Percentiles rank a stretch among this genome's conserved stretches.
These are phyloP conservation scores for Hortiboletus campestris DNA, from an alignment of 768 basidiomycete genomes.

Conservation along the genomic window DNA sequence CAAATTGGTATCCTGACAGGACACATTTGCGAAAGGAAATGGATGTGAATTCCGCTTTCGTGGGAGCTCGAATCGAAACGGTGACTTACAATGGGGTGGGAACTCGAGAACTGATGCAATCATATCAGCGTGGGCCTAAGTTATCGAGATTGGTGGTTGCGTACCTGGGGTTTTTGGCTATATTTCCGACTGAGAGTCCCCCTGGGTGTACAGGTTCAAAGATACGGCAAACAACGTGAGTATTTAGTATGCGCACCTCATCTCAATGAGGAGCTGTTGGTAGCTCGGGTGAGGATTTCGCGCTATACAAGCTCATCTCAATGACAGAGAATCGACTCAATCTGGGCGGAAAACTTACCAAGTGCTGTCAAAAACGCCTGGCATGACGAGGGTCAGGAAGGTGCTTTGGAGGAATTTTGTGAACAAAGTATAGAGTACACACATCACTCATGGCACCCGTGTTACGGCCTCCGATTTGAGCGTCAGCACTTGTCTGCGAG, in stretches of 20 bases:
- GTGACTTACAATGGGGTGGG: conserved; percentile 42
- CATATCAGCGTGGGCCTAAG: conserved; percentile 6
- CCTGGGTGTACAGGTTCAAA: conserved; percentile 20
- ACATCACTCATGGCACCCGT: conserved; percentile 83
- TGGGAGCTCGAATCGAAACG: not conserved
- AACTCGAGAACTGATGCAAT: conserved; percentile 37
- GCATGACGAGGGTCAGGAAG: not conserved
- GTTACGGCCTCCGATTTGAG: conserved; percentile 59
- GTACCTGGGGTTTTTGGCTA: conserved; percentile 55
- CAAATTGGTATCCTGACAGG: conserved; percentile 28
- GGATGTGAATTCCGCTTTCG: not conserved
- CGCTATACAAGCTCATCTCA: conserved; percentile 25
- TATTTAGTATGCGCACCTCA: conserved; percentile 37
- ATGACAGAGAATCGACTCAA: not conserved
- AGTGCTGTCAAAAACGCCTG: conserved; percentile 61
- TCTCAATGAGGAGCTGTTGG: conserved; percentile 42
- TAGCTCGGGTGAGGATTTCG: conserved; percentile 52
- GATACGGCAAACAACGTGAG: not conserved
- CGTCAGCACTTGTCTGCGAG: conserved; percentile 79
- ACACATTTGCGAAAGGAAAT: not conserved
- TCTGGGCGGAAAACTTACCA: conserved; percentile 32
- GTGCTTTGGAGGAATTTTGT: not conserved
- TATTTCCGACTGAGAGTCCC: conserved; percentile 46
- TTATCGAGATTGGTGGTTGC: not conserved
- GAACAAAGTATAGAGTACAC: conserved; percentile 23